Percentiles rank a stretch among this genome's conserved stretches.
These are phyloP conservation scores for Leishmania lainsoni DNA, from an alignment of 208 protist species.

Conservation along the genomic window DNA sequence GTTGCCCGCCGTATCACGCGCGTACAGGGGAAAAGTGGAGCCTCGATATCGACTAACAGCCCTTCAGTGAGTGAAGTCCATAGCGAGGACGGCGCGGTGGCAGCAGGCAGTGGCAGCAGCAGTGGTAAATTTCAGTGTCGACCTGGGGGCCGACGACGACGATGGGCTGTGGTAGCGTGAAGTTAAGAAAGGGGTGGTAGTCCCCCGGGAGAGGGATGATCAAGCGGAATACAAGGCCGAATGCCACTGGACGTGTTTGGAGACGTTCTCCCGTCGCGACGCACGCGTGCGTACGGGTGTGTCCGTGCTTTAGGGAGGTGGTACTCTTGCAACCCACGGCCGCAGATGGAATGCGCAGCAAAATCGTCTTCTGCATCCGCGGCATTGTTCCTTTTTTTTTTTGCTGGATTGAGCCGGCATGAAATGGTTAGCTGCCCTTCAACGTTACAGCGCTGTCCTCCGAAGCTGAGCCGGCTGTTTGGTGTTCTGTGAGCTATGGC, in stretches of 20 bases:
- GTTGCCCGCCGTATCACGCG: neutral
- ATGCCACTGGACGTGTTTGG: neutral
- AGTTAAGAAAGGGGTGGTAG: neutral
- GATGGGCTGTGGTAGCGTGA: neutral
- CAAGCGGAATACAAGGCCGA: neutral
- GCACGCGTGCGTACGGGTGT: neutral
- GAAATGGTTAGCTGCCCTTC: neutral
- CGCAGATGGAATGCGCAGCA: neutral
- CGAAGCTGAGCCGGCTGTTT: neutral
- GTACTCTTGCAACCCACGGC: neutral
- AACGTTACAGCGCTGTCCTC: neutral
- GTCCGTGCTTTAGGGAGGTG: neutral
- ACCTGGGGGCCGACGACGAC: slow-evolving; percentile 10
- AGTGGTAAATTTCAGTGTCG: slow-evolving; percentile 13
- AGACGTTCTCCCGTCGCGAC: neutral
- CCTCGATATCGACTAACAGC: neutral
- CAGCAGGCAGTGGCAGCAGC: neutral
- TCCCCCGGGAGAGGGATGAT: neutral
- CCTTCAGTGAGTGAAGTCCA: neutral
- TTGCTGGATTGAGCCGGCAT: neutral
- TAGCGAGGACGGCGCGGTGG: neutral
- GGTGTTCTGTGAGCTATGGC: neutral
- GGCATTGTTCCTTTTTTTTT: neutral
- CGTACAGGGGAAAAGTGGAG: neutral
- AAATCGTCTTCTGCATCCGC: neutral